A percentile compares a stretch with the other conserved stretches of the same genome.
phyloP scores from a whole-genome alignment of 2,329 filamentous ascomycete genomes.

The Trichoderma breve region DNA sequence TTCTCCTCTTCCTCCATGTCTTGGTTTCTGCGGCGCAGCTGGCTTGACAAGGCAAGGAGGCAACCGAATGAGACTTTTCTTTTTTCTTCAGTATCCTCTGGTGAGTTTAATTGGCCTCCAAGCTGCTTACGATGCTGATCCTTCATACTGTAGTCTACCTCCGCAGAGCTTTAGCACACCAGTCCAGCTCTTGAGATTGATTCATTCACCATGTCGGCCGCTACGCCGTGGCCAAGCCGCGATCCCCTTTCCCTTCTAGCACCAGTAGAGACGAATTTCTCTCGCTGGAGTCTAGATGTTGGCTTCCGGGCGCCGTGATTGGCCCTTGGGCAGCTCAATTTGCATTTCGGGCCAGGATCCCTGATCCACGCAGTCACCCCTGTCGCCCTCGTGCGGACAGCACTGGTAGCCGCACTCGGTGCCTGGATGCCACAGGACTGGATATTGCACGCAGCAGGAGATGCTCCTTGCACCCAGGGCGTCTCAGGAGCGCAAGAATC shows the following conservation, averaged over 20 bases:
- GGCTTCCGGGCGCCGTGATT: conserved; percentile 9
- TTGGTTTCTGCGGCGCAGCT: too few relatives aligned
- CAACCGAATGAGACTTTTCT: background rate
- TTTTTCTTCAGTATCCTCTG: background rate
- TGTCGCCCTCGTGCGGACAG: conserved; percentile 19
- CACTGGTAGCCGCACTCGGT: conserved; percentile 1
- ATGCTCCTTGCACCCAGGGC: background rate
- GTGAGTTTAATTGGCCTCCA: background rate
- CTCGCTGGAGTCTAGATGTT: conserved; percentile 11
- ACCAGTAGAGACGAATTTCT: conserved; percentile 17
- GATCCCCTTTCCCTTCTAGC: conserved; percentile 11
- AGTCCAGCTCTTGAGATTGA: background rate
- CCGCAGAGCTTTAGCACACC: background rate
- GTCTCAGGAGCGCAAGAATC: conserved; percentile 13
- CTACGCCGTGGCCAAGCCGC: conserved; percentile 6
- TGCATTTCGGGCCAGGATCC: conserved; percentile 12
- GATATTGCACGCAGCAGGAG: conserved; percentile 1
- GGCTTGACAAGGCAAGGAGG: background rate
- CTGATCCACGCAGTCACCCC: conserved; percentile 1
- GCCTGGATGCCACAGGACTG: background rate
- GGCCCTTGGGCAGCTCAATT: conserved; percentile 16
- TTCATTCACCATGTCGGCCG: conserved; percentile 7
- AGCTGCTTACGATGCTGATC: background rate
- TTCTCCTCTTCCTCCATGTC: background rate
- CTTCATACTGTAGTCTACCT: background rate